phyloP scores from a whole-genome alignment of 1,284 basidiomycete species.

The Phenoliferia sp. region DNA sequence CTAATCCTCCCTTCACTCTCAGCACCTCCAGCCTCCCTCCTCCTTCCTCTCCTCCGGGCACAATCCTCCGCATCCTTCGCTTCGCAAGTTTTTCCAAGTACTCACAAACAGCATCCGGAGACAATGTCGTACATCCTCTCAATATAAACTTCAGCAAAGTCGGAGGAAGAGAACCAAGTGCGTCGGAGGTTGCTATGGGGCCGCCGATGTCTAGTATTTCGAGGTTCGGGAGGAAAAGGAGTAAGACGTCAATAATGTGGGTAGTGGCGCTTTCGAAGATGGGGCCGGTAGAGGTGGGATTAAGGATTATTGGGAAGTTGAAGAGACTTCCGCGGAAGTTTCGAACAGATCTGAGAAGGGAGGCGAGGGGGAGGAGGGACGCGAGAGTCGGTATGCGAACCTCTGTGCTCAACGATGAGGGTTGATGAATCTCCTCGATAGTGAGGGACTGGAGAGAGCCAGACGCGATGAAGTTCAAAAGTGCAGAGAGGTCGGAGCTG shows the following conservation, averaged over 20 bases:
- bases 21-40: background rate
- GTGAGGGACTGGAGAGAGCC: conserved; percentile 1
- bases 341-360: background rate
- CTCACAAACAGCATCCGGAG: background rate
- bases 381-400: conserved; percentile 5
- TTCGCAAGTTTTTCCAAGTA: background rate
- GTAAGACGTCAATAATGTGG: background rate
- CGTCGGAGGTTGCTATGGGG: background rate
- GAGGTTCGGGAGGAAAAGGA: background rate
- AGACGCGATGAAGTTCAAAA: conserved; percentile 4
- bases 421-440: conserved; percentile 8
- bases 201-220: conserved; percentile 1
- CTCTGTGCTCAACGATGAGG: background rate
- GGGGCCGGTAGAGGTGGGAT: background rate
- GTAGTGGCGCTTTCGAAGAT: no score
- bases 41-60: background rate
- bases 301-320: background rate
- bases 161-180: background rate
- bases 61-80: background rate
- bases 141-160: conserved; percentile 7
- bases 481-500: conserved; percentile 5
- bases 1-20: conserved; percentile 4
- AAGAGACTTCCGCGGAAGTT: background rate
- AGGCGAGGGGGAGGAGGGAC: background rate
- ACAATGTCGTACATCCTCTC: conserved; percentile 4